Evolutionary conservation across 2,329 filamentous ascomycete species (phyloP).

Genomic region (Pseudofabraea citricarpa): DNA sequence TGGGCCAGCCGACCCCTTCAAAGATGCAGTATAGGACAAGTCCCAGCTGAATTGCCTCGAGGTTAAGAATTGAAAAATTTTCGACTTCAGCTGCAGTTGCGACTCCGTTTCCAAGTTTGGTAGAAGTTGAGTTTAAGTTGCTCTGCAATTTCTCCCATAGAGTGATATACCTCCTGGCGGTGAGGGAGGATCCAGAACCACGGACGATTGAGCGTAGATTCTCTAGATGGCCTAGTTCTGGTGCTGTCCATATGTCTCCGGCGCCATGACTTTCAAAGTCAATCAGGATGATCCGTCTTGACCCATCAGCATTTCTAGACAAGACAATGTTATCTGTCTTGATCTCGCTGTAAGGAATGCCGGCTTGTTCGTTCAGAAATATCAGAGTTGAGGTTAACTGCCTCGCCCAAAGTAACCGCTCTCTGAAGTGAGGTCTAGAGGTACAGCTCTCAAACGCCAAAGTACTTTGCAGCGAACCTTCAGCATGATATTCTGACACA

Average conservation of each 20-base stretch:
- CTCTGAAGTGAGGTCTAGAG: not conserved
- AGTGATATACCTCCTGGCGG: too few species aligned
- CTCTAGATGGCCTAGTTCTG: slow-evolving; percentile 55
- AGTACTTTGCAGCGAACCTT: slow-evolving; percentile 49
- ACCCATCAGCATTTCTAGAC: not conserved
- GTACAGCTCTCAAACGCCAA: slow-evolving; percentile 37
- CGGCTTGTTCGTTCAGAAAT: slow-evolving; percentile 28
- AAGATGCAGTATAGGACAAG: not conserved
- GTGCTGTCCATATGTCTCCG: slow-evolving; percentile 57
- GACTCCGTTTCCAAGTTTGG: slow-evolving; percentile 44
- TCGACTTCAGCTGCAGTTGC: slow-evolving; percentile 57
- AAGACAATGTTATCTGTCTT: not conserved
- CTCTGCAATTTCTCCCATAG: too few species aligned
- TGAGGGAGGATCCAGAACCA: not conserved
- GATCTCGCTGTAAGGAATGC: not conserved
- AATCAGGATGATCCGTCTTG: slow-evolving; percentile 46
- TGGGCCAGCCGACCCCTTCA: not conserved
- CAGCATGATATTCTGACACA: slow-evolving; percentile 45
- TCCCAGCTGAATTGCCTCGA: too few species aligned
- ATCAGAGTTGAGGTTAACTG: slow-evolving; percentile 47
- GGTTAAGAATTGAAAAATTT: too few species aligned
- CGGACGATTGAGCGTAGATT: slow-evolving; percentile 31
- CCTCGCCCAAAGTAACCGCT: slow-evolving; percentile 46
- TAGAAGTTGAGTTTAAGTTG: not conserved
- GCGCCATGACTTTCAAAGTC: slow-evolving; percentile 60